Percentiles rank a stretch among this genome's conserved stretches.
These are phyloP conservation scores for Fusarium pilosicola DNA, from an alignment of 2,329 filamentous ascomycete species.

Conservation along the genomic window DNA sequence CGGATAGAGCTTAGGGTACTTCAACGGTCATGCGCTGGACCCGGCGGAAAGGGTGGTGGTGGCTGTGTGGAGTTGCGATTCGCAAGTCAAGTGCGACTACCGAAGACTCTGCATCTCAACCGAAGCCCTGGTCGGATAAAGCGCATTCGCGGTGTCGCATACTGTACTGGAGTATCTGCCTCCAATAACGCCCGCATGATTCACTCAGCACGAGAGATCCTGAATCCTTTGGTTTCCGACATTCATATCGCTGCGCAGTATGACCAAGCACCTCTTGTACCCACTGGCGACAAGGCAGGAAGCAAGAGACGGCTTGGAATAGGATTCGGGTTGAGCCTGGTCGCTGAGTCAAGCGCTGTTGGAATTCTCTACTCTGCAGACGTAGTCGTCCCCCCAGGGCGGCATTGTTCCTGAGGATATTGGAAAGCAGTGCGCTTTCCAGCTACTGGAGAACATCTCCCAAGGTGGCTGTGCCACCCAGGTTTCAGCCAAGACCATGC, in stretches of 20 bases:
- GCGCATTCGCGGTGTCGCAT: conserved; percentile 90
- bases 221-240: conserved; percentile 87
- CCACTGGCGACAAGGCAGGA: conserved; percentile 63
- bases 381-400: conserved; percentile 77
- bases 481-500: conserved; percentile 76
- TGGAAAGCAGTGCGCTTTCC: conserved; percentile 86
- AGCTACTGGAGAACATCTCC: conserved; percentile 84
- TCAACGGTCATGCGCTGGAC: conserved; percentile 79
- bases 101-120: conserved; percentile 90
- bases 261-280: conserved; percentile 70
- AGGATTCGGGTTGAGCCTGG: conserved; percentile 89
- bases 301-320: conserved; percentile 78
- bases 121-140: conserved; percentile 86
- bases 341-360: conserved; percentile 86
- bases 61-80: conserved; percentile 95
- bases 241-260: conserved; percentile 90
- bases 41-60: conserved; percentile 80
- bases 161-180: conserved; percentile 89
- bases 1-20: conserved; percentile 88
- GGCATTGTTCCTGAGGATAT: conserved; percentile 90
- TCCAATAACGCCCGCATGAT: conserved; percentile 97
- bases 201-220: conserved; percentile 83
- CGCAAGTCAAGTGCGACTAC: conserved; percentile 90
- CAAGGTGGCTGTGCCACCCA: conserved; percentile 83
- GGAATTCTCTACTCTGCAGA: conserved; percentile 91